Evolutionary conservation across 2,329 filamentous ascomycete genomes (phyloP), one percentile per base, ranked within the genome.

Genomic region (Ophioceras dolichostomum): DNA sequence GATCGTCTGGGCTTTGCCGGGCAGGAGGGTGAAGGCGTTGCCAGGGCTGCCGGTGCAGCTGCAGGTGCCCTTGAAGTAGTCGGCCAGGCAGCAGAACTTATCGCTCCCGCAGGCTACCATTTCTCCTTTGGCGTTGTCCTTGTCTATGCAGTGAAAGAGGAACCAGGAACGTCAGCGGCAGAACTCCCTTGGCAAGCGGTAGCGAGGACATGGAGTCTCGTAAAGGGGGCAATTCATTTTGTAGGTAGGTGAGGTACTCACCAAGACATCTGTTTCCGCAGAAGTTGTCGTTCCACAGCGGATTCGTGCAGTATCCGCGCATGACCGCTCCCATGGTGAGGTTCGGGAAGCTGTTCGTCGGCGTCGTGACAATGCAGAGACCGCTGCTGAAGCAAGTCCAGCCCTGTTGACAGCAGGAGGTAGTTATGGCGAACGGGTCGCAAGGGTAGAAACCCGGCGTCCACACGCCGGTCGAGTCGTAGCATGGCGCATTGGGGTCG

Each of bases 321-420:
- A 36, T 35, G 12, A 45, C 46, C 10, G 43, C 42, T n/a, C 47
- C 46, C 1, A 39, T 10, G 4, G 39, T 46, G 4, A 47, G 19
- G 29, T 49, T 48, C 17, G 45, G 45, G 19, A 39, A 45, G 7
- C 38, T 22, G 13, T 34, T 34, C 20, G 37, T 44, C 24, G 41
- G 38, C 8, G 31, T 41, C 6, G 48, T 47, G 17, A 46, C 44
- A 30, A 47, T 40, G 40, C 50, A 53, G 8, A 48, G 43, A 5
- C 42, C 27, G 35, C 41, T 46, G 39, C 42, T 45, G 35, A 44
- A 51, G 36, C 50, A 52, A 2, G 45, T 48, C 43, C 49, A 52
- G 4, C 49, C 49, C 2, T 35, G 19, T 2, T 45, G 44, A 26
- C 50, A 53, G 36, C 50, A 53, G 20, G 36, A 41, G 9, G 44